Conservation (phyloP, 1,139 yeast species). For the Hansenula lynferdii region DNA sequence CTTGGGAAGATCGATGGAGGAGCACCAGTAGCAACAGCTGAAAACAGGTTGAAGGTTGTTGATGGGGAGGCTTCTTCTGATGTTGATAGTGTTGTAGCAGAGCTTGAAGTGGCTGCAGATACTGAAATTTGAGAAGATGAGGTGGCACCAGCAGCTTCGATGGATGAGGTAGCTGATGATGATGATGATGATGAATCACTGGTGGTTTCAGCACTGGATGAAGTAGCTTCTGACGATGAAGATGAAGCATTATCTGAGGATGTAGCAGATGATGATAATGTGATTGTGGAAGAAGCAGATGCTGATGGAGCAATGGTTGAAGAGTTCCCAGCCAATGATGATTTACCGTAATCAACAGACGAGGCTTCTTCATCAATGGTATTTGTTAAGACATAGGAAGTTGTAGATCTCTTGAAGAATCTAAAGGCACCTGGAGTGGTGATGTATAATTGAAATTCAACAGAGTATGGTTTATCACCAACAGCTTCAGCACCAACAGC, state of each 20-base stretch:
- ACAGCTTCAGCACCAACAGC: slow-evolving; percentile 12
- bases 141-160: not conserved
- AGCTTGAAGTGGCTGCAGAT: slow-evolving; percentile 13
- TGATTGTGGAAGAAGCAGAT: not conserved
- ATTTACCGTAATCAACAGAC: too few species aligned
- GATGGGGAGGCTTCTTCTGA: slow-evolving; percentile 3
- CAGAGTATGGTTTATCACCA: slow-evolving; percentile 16
- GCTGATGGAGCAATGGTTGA: not conserved
- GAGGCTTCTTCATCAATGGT: slow-evolving; percentile 9
- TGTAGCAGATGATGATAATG: not conserved
- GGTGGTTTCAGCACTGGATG: not conserved
- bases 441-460: slow-evolving; percentile 10
- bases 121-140: slow-evolving; percentile 9
- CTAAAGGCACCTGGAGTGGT: slow-evolving; percentile 19
- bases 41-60: slow-evolving; percentile 36
- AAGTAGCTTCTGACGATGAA: not conserved
- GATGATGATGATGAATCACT: not conserved
- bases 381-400: slow-evolving; percentile 7
- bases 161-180: not conserved
- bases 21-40: slow-evolving; percentile 40
- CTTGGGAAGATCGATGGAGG: slow-evolving; percentile 49
- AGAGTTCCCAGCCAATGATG: not conserved
- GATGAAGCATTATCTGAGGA: not conserved
- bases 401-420: slow-evolving; percentile 16
- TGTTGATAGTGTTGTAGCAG: slow-evolving; percentile 11